Evolutionary conservation across 2,329 filamentous ascomycete species (phyloP), one percentile per base, ranked within the genome.

Genomic region (Venturiaceae sp.): DNA sequence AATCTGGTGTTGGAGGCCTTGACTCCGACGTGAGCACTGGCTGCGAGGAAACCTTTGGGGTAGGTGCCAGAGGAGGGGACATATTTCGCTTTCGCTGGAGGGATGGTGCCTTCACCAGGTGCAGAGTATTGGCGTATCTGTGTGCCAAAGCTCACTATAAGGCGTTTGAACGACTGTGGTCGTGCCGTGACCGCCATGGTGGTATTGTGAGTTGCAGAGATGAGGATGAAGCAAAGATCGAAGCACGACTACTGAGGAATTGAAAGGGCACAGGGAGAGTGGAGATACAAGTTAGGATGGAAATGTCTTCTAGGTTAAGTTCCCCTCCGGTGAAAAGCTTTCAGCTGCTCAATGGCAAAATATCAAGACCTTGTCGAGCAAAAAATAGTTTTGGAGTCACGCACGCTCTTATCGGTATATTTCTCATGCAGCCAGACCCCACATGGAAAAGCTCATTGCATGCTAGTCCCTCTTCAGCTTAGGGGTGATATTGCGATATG

Each of bases 1-100:
- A 92, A 92, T 62, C 83, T 88, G 55, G 88, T 96, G 75, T 97
- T 97, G 63, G 86, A 86, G 14, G 91, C 84, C 77, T 99, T 99
- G 66, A 99, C 91, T 57, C 94, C 92, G 39, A 95, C 92, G 68
- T 95, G 85, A 55, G 90, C 88, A 62, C 90, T 92, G 13, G 90
- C 90, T 32, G 88, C 90, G 47, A 83, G 77, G 79, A 97, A 99
- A 50, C 92, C 94, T 71, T 88, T 85, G 4, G 94, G 94, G 68
- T 97, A 97, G 21, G 84, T 90, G 62, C 92, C 94, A 44, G 81
- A 83, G 1, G 83, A 86, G 8, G 94, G 92, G 55, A 97, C 84
- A 73, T 95, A 96, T 74, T 95, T 95, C 72, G 86, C 83, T 78
- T 97, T 99, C 60, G 87, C 83, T 16, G 82, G 80, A 1, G 92